These are phyloP conservation scores for Parathielavia hyrcaniae DNA, from an alignment of 495 filamentous ascomycete genomes.

Conservation along the genomic window DNA sequence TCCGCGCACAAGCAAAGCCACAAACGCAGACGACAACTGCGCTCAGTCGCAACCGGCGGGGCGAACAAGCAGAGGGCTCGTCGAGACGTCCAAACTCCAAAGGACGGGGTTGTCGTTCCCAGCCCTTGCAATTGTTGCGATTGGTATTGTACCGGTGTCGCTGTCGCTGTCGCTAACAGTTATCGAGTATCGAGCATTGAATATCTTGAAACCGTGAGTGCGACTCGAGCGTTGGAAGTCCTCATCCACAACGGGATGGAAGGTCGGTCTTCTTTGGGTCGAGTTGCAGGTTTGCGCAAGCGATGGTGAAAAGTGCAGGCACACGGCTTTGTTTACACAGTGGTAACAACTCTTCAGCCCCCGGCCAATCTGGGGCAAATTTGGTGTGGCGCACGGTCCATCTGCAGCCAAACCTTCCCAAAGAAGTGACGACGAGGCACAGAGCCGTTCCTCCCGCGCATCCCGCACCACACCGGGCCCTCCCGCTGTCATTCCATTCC, in stretches of 20 bases:
- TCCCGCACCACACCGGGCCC: conserved; percentile 5
- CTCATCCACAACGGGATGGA: not conserved
- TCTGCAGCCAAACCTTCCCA: conserved; percentile 10
- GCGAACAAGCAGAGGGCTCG: not conserved
- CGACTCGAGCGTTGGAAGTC: not conserved
- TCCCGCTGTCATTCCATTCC: conserved; percentile 5
- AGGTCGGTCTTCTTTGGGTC: no score
- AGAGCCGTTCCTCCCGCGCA: conserved; percentile 4
- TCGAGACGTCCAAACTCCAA: not conserved
- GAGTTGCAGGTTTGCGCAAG: conserved; percentile 11
- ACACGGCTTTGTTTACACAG: conserved; percentile 30
- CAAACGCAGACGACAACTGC: not conserved
- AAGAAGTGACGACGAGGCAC: conserved; percentile 9
- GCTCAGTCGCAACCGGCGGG: conserved; percentile 12
- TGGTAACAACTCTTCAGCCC: no score
- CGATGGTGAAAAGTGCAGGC: conserved; percentile 18
- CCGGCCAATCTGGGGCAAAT: conserved; percentile 12
- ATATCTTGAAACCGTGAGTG: conserved; percentile 6
- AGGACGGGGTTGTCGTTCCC: conserved; percentile 10
- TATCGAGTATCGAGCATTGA: conserved; percentile 14
- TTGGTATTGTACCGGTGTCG: not conserved
- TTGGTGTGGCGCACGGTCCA: conserved; percentile 17
- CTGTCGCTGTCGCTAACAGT: conserved; percentile 4
- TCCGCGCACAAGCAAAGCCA: conserved; percentile 18
- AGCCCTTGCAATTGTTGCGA: conserved; percentile 14